phyloP scores from a whole-genome alignment of 352 stramenopile species.

The Phytophthora capsici region DNA sequence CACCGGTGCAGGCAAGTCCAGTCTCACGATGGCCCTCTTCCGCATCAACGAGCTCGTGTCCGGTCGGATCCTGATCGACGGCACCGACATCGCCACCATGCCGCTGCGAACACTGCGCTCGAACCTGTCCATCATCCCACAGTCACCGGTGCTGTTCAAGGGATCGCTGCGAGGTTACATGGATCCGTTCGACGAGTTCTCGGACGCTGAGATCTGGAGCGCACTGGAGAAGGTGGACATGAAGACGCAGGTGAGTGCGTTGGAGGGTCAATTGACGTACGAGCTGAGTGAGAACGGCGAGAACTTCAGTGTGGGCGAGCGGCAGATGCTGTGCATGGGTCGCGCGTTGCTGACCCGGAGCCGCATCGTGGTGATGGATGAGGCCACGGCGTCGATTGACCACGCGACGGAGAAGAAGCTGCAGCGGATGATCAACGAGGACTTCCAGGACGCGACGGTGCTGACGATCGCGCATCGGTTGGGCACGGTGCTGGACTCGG shows the following conservation, averaged over 20 bases:
- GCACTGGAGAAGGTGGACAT: constrained; percentile 84
- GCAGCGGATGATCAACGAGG: too few species aligned
- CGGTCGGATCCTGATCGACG: constrained; percentile 57
- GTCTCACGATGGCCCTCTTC: constrained; percentile 87
- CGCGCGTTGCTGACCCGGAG: too few species aligned
- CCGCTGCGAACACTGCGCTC: constrained; percentile 39
- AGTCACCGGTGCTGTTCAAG: constrained; percentile 91
- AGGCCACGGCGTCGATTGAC: too few species aligned
- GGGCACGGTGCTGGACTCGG: constrained; percentile 40
- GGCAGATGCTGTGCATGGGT: too few species aligned
- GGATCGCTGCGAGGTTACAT: constrained; percentile 88
- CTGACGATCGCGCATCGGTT: constrained; percentile 94
- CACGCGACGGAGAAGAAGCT: too few species aligned
- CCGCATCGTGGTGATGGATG: too few species aligned
- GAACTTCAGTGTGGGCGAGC: too few species aligned
- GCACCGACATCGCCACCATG: constrained; percentile 43
- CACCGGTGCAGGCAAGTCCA: constrained; percentile 89
- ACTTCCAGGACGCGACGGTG: constrained; percentile 70
- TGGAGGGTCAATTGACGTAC: background rate
- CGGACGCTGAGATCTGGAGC: constrained; percentile 73
- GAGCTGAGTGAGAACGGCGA: background rate
- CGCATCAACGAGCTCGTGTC: constrained; percentile 79
- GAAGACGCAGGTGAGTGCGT: constrained; percentile 20
- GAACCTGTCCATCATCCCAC: constrained; percentile 34
- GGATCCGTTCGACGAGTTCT: constrained; percentile 88